Percentiles rank a stretch among this genome's conserved stretches.
phyloP scores from a whole-genome alignment of 2,329 filamentous ascomycete genomes.

The Paraphoma chrysanthemicola region DNA sequence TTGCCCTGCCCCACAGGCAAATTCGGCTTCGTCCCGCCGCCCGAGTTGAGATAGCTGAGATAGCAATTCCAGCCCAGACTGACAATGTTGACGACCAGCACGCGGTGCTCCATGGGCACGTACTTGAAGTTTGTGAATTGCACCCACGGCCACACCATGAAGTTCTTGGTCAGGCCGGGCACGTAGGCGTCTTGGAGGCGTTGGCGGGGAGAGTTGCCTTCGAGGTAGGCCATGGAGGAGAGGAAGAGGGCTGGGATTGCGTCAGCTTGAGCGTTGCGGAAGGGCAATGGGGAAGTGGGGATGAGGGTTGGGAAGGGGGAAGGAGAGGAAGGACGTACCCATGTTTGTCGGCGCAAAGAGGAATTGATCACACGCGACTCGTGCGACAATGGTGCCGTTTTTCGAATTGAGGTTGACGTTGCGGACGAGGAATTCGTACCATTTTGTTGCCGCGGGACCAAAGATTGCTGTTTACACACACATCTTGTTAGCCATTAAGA shows the following conservation, averaged over 20 bases:
- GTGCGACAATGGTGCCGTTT: slow-evolving; percentile 75
- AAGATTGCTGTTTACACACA: slow-evolving; percentile 69
- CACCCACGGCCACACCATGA: slow-evolving; percentile 85
- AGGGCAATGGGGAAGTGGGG: not conserved
- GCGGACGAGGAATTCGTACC: slow-evolving; percentile 81
- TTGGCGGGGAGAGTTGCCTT: slow-evolving; percentile 69
- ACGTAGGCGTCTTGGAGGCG: slow-evolving; percentile 76
- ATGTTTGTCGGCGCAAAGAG: slow-evolving; percentile 87
- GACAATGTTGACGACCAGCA: slow-evolving; percentile 86
- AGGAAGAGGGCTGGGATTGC: slow-evolving; percentile 66
- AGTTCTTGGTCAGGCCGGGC: slow-evolving; percentile 79
- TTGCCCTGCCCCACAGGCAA: slow-evolving; percentile 20
- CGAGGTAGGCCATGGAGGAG: slow-evolving; percentile 81
- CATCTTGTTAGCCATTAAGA: not conserved
- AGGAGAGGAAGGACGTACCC: slow-evolving; percentile 45
- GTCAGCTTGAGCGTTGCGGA: too few relatives aligned
- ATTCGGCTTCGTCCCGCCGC: slow-evolving; percentile 26
- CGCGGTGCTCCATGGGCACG: slow-evolving; percentile 80
- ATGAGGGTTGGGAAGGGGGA: not conserved
- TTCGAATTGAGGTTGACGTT: slow-evolving; percentile 69
- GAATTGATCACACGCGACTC: slow-evolving; percentile 79
- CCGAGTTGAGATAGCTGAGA: slow-evolving; percentile 47
- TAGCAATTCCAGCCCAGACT: slow-evolving; percentile 52
- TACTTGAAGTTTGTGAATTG: slow-evolving; percentile 89
- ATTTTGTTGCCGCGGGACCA: slow-evolving; percentile 84